These are phyloP conservation scores for Sugiyamaella chiloensis DNA, from an alignment of 805 yeast genomes.

Conservation along the genomic window DNA sequence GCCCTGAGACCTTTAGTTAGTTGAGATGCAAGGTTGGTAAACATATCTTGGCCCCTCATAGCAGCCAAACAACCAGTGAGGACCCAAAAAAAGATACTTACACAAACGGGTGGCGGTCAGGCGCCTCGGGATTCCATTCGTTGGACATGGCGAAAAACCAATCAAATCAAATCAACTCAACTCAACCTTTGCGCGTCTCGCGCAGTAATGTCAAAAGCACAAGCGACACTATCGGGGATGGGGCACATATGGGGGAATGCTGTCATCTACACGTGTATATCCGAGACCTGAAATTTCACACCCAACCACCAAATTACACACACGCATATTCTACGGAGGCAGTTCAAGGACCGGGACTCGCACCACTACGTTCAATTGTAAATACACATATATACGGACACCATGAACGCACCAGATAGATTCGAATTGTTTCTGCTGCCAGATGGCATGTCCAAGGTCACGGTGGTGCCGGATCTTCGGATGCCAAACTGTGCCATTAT, in stretches of 20 bases:
- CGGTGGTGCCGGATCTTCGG: constrained; percentile 87
- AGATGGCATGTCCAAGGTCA: constrained; percentile 94
- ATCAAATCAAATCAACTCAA: neutral
- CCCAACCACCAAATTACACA: constrained; percentile 1
- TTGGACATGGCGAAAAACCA: constrained; percentile 19
- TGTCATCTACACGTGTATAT: constrained; percentile 1
- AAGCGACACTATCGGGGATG: constrained; percentile 5
- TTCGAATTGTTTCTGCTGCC: constrained; percentile 94
- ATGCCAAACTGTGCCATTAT: constrained; percentile 93
- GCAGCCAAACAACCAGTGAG: neutral
- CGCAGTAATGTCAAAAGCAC: constrained; percentile 5
- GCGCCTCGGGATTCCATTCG: constrained; percentile 7
- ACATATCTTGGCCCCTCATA: neutral
- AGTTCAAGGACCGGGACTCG: too few relatives aligned
- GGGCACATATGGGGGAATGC: neutral
- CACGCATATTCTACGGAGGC: too few relatives aligned
- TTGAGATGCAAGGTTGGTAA: constrained; percentile 1
- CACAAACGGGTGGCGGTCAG: constrained; percentile 28
- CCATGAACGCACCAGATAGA: constrained; percentile 98
- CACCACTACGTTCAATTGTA: too few relatives aligned
- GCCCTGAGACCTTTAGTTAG: constrained; percentile 13
- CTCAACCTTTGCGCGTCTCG: neutral
- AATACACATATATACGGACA: too few relatives aligned
- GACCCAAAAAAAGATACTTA: constrained; percentile 16
- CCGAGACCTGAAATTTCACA: constrained; percentile 6